Conservation (phyloP, 805 yeast species). For the Candida alai region DNA sequence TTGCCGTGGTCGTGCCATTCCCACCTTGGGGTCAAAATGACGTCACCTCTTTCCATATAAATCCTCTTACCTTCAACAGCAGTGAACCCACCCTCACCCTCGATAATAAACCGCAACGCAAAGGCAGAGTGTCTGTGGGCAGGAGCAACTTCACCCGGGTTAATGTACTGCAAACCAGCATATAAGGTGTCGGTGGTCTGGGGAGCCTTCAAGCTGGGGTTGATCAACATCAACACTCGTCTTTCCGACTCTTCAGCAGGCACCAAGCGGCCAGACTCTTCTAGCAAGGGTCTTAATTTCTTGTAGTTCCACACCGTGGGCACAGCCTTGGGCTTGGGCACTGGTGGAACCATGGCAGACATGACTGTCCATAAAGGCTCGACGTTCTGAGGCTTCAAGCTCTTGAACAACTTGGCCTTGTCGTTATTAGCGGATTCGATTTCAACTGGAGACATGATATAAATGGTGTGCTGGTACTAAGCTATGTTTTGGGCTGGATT, state of each 20-base stretch:
- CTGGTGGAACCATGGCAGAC: conserved; percentile 13
- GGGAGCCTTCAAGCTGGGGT: conserved; percentile 12
- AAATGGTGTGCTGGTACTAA: too few relatives aligned
- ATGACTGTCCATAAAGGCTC: conserved; percentile 13
- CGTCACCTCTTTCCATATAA: conserved; percentile 13
- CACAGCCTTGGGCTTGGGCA: conserved; percentile 12
- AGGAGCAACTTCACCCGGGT: conserved; percentile 14
- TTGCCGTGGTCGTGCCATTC: conserved; percentile 14
- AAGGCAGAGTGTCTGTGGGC: conserved; percentile 14
- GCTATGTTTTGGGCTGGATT: too few relatives aligned
- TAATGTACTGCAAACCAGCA: conserved; percentile 13
- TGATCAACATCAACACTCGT: conserved; percentile 13
- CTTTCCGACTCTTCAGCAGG: conserved; percentile 13
- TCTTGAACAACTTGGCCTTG: conserved; percentile 7
- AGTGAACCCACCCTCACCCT: conserved; percentile 14
- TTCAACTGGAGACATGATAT: conserved; percentile 4
- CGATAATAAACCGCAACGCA: conserved; percentile 13
- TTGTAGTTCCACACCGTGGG: conserved; percentile 12
- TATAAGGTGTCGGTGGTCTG: conserved; percentile 14
- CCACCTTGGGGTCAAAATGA: conserved; percentile 12
- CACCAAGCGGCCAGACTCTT: conserved; percentile 12
- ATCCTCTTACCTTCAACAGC: conserved; percentile 12
- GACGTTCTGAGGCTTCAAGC: conserved; percentile 10
- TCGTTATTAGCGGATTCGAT: not conserved
- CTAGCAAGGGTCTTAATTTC: conserved; percentile 10